Base-by-base conservation (phyloP, 345 rosid genomes). In the Salix dunnii region DNA sequence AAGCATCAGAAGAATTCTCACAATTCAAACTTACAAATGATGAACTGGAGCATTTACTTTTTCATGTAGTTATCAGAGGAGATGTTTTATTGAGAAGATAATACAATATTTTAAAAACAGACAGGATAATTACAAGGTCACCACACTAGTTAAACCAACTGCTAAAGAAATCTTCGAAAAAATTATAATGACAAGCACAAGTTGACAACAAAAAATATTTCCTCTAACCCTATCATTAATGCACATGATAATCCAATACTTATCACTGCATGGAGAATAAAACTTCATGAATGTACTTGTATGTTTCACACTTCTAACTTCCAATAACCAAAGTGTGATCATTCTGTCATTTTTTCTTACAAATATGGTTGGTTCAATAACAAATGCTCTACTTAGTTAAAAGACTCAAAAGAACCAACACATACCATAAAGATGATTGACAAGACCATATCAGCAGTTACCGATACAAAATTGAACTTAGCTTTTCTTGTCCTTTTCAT, bases 151-250 rank as follows among this genome's bases (percentile, higher is more conserved):
- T 21, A 76, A 68, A 61, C 18, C 14, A 46, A 48, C 40, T 53
- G 38, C 53, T n/a, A 27, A 31, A 35, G 65, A 7, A 58, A 42
- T 10, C 40, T 70, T 48, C 18, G 42, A 40, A 70, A 62, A 25
- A 70, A 48, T 14, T 28, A n/a, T 21, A 27, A 51, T 20, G 74
- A 69, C 6, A 46, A 14, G 3, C 14, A 66, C 17, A 74, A 62
- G 82, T 81, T 67, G 81, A 79, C 70, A 66, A 46, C 60, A 13
- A 43, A 18, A 33, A 20, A 16, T 27, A 49, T 68, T 2, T 70
- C 48, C 68, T 38, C 67, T 33, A 65, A 25, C 31, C 25, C 67
- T 67, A 31, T 55, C 63, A 23, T 31, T 5, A 3, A 70, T 51
- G 25, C 12, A 40, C 18, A 17, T 48, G 61, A 46, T 68, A 38